phyloP scores from a whole-genome alignment of 371 early-diverging fungal genomes.

The Batkoa obscura region DNA sequence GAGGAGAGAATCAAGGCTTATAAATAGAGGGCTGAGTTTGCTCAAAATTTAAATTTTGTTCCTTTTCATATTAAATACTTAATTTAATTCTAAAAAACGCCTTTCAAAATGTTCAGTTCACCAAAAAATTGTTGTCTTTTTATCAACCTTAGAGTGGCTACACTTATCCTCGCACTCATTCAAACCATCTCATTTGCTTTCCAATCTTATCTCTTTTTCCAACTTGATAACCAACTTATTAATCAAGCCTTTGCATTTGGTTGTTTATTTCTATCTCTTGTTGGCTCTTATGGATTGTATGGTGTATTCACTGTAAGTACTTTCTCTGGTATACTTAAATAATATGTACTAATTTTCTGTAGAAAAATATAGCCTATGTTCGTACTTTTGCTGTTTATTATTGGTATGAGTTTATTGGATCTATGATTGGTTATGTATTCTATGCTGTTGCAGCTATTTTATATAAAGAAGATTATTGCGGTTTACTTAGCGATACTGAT shows the following conservation, averaged over 20 bases:
- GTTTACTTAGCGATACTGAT: background rate
- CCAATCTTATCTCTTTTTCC: background rate
- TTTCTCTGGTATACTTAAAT: background rate
- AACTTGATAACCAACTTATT: background rate
- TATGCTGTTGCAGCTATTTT: background rate
- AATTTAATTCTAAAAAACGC: no score
- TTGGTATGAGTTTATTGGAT: background rate
- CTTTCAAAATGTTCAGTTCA: background rate
- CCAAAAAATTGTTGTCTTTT: conserved; percentile 3
- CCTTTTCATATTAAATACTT: no score
- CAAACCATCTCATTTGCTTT: background rate
- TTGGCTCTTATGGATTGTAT: background rate
- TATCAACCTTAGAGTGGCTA: background rate
- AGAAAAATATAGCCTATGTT: background rate
- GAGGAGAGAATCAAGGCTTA: no score
- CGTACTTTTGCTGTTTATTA: background rate
- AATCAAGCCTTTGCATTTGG: background rate
- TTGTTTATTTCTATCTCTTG: background rate
- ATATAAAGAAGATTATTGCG: background rate
- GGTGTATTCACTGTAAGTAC: conserved; percentile 2
- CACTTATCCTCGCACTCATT: background rate
- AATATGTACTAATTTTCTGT: background rate
- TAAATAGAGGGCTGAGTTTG: no score
- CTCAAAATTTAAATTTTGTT: no score
- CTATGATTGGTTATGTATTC: background rate